These are phyloP conservation scores for Camelina neglecta DNA, from an alignment of 345 rosid species.

Conservation along the genomic window DNA sequence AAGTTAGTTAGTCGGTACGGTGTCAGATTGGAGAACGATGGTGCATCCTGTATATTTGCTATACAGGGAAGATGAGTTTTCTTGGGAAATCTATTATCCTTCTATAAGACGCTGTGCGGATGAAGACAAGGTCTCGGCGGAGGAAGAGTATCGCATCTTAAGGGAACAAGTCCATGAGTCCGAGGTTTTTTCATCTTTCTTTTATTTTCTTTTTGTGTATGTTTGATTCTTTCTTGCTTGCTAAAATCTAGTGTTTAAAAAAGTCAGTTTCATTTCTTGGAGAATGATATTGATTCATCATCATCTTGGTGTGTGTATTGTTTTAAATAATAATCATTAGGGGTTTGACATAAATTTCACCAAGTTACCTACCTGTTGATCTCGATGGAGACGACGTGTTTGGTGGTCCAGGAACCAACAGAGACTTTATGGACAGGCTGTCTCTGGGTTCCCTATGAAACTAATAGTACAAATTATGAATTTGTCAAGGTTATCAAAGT, in stretches of 20 bases:
- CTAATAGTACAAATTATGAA: no score
- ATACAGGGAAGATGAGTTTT: no score
- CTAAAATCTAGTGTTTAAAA: no score
- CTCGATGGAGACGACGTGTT: not conserved
- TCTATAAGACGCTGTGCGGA: slow-evolving; percentile 8
- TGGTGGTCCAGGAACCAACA: not conserved
- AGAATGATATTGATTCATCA: not conserved
- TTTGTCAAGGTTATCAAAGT: not conserved
- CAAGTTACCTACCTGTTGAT: not conserved
- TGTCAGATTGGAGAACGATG: no score
- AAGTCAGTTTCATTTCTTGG: not conserved
- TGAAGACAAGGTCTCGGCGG: not conserved
- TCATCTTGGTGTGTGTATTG: not conserved
- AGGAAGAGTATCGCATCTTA: not conserved
- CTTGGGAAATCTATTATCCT: not conserved
- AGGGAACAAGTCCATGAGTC: not conserved
- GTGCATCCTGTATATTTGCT: no score
- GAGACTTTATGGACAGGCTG: not conserved
- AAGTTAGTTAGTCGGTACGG: no score
- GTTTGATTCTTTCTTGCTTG: not conserved
- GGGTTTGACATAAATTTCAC: slow-evolving; percentile 16
- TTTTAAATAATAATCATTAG: not conserved
- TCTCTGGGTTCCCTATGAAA: not conserved
- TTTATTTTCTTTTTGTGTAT: not conserved
- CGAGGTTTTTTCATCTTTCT: not conserved